Conservation (phyloP, 2,329 filamentous ascomycete species). For the Paradendryphiella salina region DNA sequence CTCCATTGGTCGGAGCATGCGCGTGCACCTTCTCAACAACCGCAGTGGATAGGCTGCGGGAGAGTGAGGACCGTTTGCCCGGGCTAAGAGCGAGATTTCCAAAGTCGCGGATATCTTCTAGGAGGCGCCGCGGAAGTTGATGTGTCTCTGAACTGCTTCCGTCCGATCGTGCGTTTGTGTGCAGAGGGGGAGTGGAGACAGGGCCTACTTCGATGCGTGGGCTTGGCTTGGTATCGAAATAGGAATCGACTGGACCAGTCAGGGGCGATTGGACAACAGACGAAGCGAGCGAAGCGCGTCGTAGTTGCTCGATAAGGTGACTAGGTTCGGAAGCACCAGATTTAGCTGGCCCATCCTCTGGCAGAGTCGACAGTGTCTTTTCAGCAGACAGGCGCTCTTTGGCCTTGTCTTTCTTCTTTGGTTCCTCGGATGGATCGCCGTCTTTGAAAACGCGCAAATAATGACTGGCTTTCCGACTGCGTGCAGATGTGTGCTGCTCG, state of each 20-base stretch:
- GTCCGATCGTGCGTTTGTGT: neutral
- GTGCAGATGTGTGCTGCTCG: slow-evolving; percentile 58
- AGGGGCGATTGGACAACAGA: slow-evolving; percentile 36
- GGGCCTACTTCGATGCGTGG: slow-evolving; percentile 12
- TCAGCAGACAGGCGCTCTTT: slow-evolving; percentile 45
- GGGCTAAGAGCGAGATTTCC: slow-evolving; percentile 56
- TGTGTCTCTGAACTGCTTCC: slow-evolving; percentile 11
- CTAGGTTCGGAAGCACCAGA: slow-evolving; percentile 14
- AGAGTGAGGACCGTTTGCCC: slow-evolving; percentile 53
- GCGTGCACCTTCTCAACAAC: slow-evolving; percentile 42
- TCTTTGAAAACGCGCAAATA: slow-evolving; percentile 68
- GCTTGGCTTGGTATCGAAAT: slow-evolving; percentile 32
- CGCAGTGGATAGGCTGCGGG: slow-evolving; percentile 54
- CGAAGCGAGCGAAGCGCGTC: slow-evolving; percentile 28
- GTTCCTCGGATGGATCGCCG: slow-evolving; percentile 59
- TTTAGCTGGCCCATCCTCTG: slow-evolving; percentile 32
- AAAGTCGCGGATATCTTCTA: slow-evolving; percentile 62
- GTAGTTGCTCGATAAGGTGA: slow-evolving; percentile 24
- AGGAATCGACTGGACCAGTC: slow-evolving; percentile 26
- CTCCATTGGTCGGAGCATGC: slow-evolving; percentile 20
- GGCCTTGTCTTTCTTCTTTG: slow-evolving; percentile 54
- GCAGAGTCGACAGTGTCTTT: slow-evolving; percentile 24
- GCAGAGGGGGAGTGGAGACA: slow-evolving; percentile 2
- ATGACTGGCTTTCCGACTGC: slow-evolving; percentile 68
- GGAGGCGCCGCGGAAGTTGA: slow-evolving; percentile 54